Base-by-base conservation (phyloP, 2,329 filamentous ascomycete species). In the Aspergillus sp. region DNA sequence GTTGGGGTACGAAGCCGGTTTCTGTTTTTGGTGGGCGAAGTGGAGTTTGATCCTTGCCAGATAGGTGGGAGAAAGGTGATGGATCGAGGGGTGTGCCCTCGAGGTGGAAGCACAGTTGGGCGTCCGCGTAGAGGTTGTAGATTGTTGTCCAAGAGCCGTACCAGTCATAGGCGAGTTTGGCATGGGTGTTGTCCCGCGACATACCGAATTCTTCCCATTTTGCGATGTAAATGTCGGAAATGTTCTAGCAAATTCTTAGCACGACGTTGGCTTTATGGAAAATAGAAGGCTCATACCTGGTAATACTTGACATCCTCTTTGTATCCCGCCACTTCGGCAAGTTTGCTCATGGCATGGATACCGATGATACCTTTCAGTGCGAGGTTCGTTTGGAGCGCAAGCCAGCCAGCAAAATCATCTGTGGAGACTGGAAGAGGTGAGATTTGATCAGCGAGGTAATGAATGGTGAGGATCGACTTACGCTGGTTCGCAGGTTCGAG, bases 311-410 rank as follows among this genome's bases (percentile, higher is more conserved):
- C 80, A 56, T 90, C 84, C 3, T 77, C 74, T 2, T 76, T 67
- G 47, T 88, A 80, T 41, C 84, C 85, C 11, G 86, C 83, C 3
- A 88, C 72, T 22, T 81, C 78, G 1, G 90, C 83, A 22, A 95
- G 81, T 62, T 88, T 83, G 63, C 85, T 85, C 86, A 92, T 92
- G 22, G 89, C 89, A 69, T 87, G 85, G 71, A 93, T 89, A 20
- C 89, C 90, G 55, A 95, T 85, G 63, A 93, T 93, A 43, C 90
- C 90, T 74, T 95, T 95, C 59, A 95, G 80, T 0, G 90, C 90
- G 20, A 95, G 79, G 67, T 95, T 93, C 2, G 89, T 93, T 71
- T 93, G 90, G 61, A 93, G 86, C 4, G 87, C 83, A 18, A 92
- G 80, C 72, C 87, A 87, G 41, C 90, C 90, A 2, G 90, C 90